Base-by-base conservation (phyloP, 495 filamentous ascomycete genomes). In the Penicillium pancosmium region DNA sequence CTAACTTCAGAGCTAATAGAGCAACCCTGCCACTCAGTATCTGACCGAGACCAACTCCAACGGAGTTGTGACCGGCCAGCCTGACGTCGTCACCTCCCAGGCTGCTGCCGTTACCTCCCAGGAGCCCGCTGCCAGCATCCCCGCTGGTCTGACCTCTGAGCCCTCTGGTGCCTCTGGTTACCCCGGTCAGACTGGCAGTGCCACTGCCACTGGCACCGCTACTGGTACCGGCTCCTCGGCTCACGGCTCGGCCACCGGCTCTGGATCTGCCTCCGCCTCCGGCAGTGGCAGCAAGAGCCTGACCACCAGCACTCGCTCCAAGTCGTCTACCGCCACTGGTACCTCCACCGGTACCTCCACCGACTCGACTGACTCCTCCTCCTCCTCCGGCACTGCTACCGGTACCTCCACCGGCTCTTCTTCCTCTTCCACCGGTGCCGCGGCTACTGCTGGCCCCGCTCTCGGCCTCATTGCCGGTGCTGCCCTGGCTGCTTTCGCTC, bases 11-110 rank as follows among this genome's bases (percentile, higher is more conserved):
- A 50, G 41, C 50, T 33, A 53, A 49, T 56, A 73, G 62, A 53
- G 56, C 36, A 80, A 81, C 75, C 75, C 75, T 6, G 68, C 65
- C 50, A 82, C 78, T 38, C 58, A 71, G 18, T 80, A 69, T 63
- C 69, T 81, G 40, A 76, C 73, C 34, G 43, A 78, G 73, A 84
- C 82, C 61, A 79, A 85, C 76, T 82, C 83, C 48, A 68, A 73
- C 27, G 80, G 83, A 61, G 82, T 84, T 25, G 76, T 85, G 35
- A 87, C 84, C 48, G 82, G 82, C 67, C 75, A 78, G 55, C 74
- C 78, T 41, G 52, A 52, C 3, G 58, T 43, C 15, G 66, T 73
- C 16, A 78, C 75, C 54, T 52, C 57, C 15, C 75, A 79, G 63
- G 70, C 75, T n/a, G 13, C 50, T 16, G 67, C 63, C 7, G 72